These are phyloP conservation scores for Dactylonectria estremocensis DNA, from an alignment of 2,329 filamentous ascomycete species.

Conservation along the genomic window DNA sequence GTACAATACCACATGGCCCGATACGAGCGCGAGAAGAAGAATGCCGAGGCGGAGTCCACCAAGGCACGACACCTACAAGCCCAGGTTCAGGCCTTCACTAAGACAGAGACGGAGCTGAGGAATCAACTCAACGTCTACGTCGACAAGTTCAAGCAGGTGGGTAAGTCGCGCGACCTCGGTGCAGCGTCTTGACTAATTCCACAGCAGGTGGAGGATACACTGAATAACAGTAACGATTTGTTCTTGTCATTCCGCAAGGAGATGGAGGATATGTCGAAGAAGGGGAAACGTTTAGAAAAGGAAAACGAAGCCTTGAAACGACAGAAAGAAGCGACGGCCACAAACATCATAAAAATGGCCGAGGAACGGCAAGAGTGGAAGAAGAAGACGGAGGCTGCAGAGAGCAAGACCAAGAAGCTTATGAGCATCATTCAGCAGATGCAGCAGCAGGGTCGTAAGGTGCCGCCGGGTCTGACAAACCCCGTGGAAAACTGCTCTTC, in stretches of 20 bases:
- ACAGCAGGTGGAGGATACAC: conserved; percentile 91
- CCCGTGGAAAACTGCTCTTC: conserved; percentile 74
- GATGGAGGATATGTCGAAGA: conserved; percentile 99
- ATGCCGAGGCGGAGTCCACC: conserved; percentile 84
- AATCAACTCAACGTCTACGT: conserved; percentile 99
- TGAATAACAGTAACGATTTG: conserved; percentile 98
- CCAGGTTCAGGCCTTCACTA: conserved; percentile 95
- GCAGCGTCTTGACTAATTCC: conserved; percentile 46
- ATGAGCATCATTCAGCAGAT: conserved; percentile 96
- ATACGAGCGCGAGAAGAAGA: conserved; percentile 91
- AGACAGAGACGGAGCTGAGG: conserved; percentile 93
- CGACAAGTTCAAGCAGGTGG: conserved; percentile 99
- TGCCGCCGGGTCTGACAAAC: conserved; percentile 74
- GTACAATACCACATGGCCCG: conserved; percentile 92
- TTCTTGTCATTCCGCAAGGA: conserved; percentile 98
- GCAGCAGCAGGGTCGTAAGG: conserved; percentile 92
- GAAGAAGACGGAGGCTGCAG: conserved; percentile 70
- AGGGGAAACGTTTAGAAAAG: conserved; percentile 96
- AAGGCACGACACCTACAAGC: conserved; percentile 89
- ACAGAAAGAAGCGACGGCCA: conserved; percentile 93
- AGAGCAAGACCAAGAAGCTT: conserved; percentile 90
- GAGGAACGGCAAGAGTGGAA: conserved; percentile 90
- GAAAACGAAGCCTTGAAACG: conserved; percentile 93
- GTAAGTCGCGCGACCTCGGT: conserved; percentile 47
- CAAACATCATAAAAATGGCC: conserved; percentile 97